A percentile compares a stretch with the other conserved stretches of the same genome.
Conservation (phyloP, 2,329 filamentous ascomycete genomes). For the Claviceps sp. region DNA sequence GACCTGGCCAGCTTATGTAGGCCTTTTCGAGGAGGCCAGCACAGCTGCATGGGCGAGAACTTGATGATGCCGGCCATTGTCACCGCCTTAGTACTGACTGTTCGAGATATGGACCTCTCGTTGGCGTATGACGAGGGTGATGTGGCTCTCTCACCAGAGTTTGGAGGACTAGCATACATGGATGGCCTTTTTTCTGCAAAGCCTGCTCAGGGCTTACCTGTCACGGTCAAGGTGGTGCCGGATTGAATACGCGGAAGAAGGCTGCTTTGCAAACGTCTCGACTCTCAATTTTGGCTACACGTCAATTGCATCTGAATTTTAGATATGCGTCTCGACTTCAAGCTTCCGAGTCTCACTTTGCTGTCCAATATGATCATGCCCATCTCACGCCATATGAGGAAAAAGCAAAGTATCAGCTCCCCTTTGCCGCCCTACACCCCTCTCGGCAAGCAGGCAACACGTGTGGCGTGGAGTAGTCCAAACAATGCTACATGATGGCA, state of each 20-base stretch:
- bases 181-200: slow-evolving; percentile 2
- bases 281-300: neutral
- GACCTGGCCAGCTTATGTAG: slow-evolving; percentile 1
- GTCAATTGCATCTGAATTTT: neutral
- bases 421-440: too few species aligned
- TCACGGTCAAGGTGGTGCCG: neutral
- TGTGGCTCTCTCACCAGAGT: neutral
- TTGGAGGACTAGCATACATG: neutral
- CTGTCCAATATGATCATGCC: too few species aligned
- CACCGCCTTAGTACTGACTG: neutral
- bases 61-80: slow-evolving; percentile 2
- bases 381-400: too few species aligned
- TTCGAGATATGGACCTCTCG: neutral
- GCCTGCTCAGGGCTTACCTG: slow-evolving; percentile 1
- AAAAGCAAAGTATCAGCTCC: too few species aligned
- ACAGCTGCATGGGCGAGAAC: slow-evolving; percentile 4
- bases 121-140: slow-evolving; percentile 1
- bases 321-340: too few species aligned
- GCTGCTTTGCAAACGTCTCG: too few species aligned
- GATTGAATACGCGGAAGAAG: neutral
- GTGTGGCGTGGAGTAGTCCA: too few species aligned
- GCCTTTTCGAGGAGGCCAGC: slow-evolving; percentile 1
- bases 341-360: too few species aligned
- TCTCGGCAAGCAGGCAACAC: too few species aligned
- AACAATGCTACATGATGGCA: too few species aligned